These are phyloP conservation scores for Lenwebbia sp. DNA, from an alignment of 345 rosid genomes.

Conservation along the genomic window DNA sequence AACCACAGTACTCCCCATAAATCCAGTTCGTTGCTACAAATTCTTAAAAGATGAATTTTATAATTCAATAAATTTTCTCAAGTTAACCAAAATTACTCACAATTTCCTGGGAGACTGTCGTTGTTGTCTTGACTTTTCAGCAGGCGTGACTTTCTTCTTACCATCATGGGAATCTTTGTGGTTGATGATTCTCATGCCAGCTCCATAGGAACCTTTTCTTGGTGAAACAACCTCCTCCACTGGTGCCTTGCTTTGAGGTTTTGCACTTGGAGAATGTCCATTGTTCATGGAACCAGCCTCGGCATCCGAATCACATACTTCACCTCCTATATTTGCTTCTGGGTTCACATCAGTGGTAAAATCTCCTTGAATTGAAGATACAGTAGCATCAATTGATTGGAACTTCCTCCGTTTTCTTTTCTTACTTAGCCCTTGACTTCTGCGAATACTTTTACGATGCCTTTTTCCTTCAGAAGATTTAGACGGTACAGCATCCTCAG, in stretches of 20 bases:
- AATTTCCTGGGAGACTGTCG: neutral
- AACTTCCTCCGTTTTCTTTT: neutral
- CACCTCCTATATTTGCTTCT: neutral
- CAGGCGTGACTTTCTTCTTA: neutral
- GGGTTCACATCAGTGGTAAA: neutral
- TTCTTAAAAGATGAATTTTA: neutral
- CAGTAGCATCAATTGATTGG: neutral
- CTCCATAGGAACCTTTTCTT: constrained; percentile 1
- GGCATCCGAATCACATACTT: constrained; percentile 4
- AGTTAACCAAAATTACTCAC: neutral
- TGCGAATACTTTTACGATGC: neutral
- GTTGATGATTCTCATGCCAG: neutral
- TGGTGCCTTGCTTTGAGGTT: neutral
- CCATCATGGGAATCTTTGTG: neutral
- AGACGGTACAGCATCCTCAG: neutral
- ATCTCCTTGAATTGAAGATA: neutral
- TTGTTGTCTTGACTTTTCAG: neutral
- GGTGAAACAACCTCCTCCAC: neutral
- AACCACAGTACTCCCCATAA: neutral
- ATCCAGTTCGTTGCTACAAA: neutral
- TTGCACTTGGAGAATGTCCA: neutral
- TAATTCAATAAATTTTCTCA: neutral
- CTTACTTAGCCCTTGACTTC: neutral
- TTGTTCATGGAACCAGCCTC: neutral
- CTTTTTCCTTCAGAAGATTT: neutral